Base-by-base conservation (phyloP, 208 protist genomes). In the Blastocrithidia nonstop region DNA sequence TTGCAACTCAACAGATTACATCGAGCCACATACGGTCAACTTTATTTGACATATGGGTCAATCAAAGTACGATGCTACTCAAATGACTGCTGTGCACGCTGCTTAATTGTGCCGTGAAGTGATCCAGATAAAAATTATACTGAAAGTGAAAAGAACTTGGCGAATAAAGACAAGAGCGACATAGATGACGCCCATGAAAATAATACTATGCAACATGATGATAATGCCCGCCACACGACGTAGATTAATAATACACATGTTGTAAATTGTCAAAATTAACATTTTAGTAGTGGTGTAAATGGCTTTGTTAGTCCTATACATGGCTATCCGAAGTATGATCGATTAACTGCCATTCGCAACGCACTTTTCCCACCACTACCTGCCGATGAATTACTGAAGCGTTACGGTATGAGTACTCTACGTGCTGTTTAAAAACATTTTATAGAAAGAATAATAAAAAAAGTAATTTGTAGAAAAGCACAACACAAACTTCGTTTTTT, bases 51-150 rank as follows among this genome's bases (percentile, higher is more conserved):
- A 7, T 92, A 84, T 50, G 75, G 77, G n/a, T 86, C 74, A 11
- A 82, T 92, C 46, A 92, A 92, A 53, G 39, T 92, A 15, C 77
- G 82, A 20, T 92, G 82, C 61, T 92, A 88, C 61, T 54, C 75
- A 29, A 92, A 92, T 50, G 82, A 92, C 63, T 92, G 82, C 59
- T 75, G 54, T 43, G 54, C 71, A 4, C 25, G 61, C 15, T 91
- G 81, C 54, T 62, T 77, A n/a, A 38, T 68, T 9, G 41, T 91
- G 15, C 57, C 57, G 21, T 91, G 81, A 77, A 59, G 49, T 17
- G 27, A 39, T 0, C 54, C 70, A 31, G 42, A 50, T 9, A 32
- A 29, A 11, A 45, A 54, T 16, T 15, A 4, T 3, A 1, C 41
- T 16, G 22, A 13, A 41, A 24, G 29, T n/a, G n/a, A n/a, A n/a